phyloP scores from a whole-genome alignment of 495 filamentous ascomycete species.

The Aspergillus kassunensis region DNA sequence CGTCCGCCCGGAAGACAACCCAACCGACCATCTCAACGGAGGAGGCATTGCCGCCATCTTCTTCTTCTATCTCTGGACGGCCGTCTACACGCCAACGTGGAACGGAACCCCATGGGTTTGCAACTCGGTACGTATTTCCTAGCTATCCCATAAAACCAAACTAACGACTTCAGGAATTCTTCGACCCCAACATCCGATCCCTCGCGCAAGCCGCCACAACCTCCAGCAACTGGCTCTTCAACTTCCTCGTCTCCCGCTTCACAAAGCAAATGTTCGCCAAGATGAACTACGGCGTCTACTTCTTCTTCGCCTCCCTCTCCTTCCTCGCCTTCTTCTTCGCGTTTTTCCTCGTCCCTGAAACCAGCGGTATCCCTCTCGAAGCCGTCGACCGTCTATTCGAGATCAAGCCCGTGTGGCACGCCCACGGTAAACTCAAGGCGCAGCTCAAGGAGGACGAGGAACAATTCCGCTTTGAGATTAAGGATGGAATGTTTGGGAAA shows the following conservation, averaged over 20 bases:
- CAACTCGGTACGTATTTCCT: constrained; percentile 38
- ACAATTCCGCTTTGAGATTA: constrained; percentile 32
- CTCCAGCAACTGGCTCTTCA: constrained; percentile 71
- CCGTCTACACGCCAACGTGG: constrained; percentile 70
- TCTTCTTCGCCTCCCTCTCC: constrained; percentile 72
- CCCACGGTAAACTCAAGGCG: constrained; percentile 37
- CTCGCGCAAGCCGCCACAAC: constrained; percentile 66
- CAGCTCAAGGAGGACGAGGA: constrained; percentile 34
- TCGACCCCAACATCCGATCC: constrained; percentile 57
- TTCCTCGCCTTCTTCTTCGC: constrained; percentile 61
- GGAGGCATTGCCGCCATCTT: constrained; percentile 65
- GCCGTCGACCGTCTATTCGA: constrained; percentile 54
- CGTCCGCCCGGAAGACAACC: constrained; percentile 46
- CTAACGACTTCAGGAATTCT: constrained; percentile 41
- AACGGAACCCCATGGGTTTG: constrained; percentile 66
- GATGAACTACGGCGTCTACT: constrained; percentile 70
- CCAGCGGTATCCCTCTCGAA: constrained; percentile 52
- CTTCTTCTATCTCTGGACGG: constrained; percentile 77
- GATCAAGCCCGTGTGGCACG: constrained; percentile 49
- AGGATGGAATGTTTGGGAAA: constrained; percentile 22
- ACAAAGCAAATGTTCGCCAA: constrained; percentile 69
- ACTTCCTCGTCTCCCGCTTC: constrained; percentile 69
- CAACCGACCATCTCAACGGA: constrained; percentile 36
- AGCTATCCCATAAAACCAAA: not conserved
- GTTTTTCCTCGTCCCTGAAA: constrained; percentile 65